phyloP scores from a whole-genome alignment of 176 grass and related monocot genomes.

The maize (Zea mays) region DNA sequence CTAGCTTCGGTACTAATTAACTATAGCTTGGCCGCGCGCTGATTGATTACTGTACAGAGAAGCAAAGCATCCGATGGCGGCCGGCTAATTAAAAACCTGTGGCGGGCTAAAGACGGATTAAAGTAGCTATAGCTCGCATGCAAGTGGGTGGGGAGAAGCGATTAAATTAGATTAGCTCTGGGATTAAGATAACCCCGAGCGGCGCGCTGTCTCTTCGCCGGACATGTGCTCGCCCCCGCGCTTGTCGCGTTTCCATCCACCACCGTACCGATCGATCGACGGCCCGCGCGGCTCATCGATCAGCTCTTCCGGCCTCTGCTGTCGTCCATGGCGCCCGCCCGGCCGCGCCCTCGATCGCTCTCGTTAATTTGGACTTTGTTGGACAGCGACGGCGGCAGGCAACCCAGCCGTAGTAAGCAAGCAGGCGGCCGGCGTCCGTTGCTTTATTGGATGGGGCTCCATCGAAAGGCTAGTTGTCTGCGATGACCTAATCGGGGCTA shows the following conservation, averaged over 20 bases:
- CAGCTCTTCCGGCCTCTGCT: neutral
- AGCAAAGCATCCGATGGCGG: conserved; percentile 43
- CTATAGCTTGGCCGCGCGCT: neutral
- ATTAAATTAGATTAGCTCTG: conserved; percentile 38
- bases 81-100: conserved; percentile 34
- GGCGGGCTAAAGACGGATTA: conserved; percentile 43
- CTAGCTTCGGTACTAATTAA: neutral
- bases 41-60: conserved; percentile 11
- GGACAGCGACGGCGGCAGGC: no score
- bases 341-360: no score
- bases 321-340: conserved; percentile 1
- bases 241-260: conserved; percentile 37
- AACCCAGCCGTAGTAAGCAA: neutral
- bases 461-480: conserved; percentile 1
- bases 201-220: conserved; percentile 54
- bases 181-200: conserved; percentile 55
- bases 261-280: neutral
- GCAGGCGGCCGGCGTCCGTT: conserved; percentile 1
- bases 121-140: conserved; percentile 24
- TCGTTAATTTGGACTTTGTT: no score
- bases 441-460: conserved; percentile 24
- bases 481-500: conserved; percentile 40
- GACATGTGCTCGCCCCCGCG: conserved; percentile 45
- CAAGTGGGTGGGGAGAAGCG: conserved; percentile 27
- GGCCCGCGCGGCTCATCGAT: neutral